Conservation (phyloP, 805 yeast species). For the Soucietia sequanensis region DNA sequence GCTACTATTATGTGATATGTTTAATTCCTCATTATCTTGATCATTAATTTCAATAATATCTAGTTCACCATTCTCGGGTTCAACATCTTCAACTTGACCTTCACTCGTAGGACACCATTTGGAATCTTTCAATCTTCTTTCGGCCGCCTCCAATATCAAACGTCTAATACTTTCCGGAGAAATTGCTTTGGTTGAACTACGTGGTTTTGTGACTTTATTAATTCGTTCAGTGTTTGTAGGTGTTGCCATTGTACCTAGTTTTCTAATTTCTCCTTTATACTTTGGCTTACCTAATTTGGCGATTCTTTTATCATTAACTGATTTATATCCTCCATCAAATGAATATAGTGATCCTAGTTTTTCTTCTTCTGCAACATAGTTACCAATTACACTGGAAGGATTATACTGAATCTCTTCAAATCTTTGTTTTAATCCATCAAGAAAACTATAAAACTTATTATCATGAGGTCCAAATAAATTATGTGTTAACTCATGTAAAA, state of each 20-base stretch:
- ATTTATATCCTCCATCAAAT: conserved; percentile 13
- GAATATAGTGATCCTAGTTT: conserved; percentile 39
- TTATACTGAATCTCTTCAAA: conserved; percentile 42
- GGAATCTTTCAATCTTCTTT: conserved; percentile 52
- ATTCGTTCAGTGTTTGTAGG: conserved; percentile 1
- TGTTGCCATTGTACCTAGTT: conserved; percentile 18
- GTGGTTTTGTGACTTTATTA: conserved; percentile 2
- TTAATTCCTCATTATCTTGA: neutral
- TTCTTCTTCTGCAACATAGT: conserved; percentile 49
- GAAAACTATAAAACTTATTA: conserved; percentile 57
- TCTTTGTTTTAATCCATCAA: conserved; percentile 60
- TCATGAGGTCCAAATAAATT: conserved; percentile 82
- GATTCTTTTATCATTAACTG: conserved; percentile 38
- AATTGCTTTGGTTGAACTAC: conserved; percentile 4
- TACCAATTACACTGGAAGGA: conserved; percentile 24
- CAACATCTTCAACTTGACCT: conserved; percentile 22
- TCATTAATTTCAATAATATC: conserved; percentile 29
- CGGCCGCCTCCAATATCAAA: conserved; percentile 59
- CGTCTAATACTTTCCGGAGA: conserved; percentile 29
- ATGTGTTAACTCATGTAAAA: conserved; percentile 87
- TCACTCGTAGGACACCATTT: conserved; percentile 43
- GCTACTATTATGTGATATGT: neutral
- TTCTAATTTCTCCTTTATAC: conserved; percentile 40
- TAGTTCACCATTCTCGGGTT: conserved; percentile 47
- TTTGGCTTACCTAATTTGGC: conserved; percentile 39